These are phyloP conservation scores for Avena insularis DNA, from an alignment of 176 grass and related monocot genomes.

Conservation along the genomic window DNA sequence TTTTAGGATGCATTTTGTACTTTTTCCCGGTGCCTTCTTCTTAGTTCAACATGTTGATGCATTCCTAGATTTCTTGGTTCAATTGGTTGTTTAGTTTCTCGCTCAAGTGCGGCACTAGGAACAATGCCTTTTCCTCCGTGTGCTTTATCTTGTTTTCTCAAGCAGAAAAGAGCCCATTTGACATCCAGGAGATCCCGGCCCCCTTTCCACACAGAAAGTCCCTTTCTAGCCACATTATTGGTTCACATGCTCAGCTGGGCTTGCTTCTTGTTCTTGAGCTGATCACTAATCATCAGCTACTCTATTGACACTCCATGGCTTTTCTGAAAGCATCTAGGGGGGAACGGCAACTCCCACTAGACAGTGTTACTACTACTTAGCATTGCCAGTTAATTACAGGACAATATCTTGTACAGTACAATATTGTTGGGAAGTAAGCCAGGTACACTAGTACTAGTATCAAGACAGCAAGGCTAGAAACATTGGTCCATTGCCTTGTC, in stretches of 20 bases:
- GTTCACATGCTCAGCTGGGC: constrained; percentile 41
- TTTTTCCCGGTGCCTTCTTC: background rate
- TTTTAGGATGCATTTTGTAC: background rate
- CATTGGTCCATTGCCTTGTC: constrained; percentile 27
- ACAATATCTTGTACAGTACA: constrained; percentile 26
- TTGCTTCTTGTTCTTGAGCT: constrained; percentile 41
- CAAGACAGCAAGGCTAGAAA: constrained; percentile 16
- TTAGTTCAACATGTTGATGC: background rate
- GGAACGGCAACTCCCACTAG: constrained; percentile 24
- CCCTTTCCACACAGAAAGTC: constrained; percentile 50
- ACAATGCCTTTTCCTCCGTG: background rate
- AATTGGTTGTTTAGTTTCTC: background rate
- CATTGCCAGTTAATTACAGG: constrained; percentile 39
- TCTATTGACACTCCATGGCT: constrained; percentile 21
- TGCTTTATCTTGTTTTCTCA: background rate
- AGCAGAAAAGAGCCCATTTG: constrained; percentile 39
- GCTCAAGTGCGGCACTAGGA: background rate
- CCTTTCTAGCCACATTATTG: constrained; percentile 57
- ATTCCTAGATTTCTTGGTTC: background rate
- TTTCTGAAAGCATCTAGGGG: background rate
- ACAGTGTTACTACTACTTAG: background rate
- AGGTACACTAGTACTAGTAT: background rate
- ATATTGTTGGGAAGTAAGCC: background rate
- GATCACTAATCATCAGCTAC: constrained; percentile 47
- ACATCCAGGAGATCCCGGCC: constrained; percentile 34